These are phyloP conservation scores for Conticribra weissflogii DNA, from an alignment of 108 stramenopile species.

Conservation along the genomic window DNA sequence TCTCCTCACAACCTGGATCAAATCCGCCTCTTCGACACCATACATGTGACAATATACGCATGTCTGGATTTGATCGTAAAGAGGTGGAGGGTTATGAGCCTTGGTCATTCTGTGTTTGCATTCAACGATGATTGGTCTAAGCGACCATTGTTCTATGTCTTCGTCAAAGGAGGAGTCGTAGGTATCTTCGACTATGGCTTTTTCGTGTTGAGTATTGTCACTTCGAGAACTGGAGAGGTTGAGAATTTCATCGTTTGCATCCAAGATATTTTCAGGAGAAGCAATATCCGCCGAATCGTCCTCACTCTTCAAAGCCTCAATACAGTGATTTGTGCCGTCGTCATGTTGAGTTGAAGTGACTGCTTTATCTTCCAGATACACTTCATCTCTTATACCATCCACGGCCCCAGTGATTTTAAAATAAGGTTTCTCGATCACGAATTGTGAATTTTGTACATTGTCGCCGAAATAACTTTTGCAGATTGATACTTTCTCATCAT, in stretches of 20 bases:
- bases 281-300: too few relatives aligned
- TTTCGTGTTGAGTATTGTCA: too few relatives aligned
- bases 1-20: constrained; percentile 73
- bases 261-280: too few relatives aligned
- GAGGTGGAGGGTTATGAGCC: constrained; percentile 58
- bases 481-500: too few relatives aligned
- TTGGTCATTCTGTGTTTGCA: constrained; percentile 85
- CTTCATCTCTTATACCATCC: constrained; percentile 59
- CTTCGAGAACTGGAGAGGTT: too few relatives aligned
- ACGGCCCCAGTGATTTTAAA: constrained; percentile 49
- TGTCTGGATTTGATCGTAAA: constrained; percentile 86
- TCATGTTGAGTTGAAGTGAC: neutral
- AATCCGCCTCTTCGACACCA: constrained; percentile 63
- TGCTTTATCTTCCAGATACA: constrained; percentile 31
- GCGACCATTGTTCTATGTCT: constrained; percentile 51
- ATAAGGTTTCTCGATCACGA: constrained; percentile 19
- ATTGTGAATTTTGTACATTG: neutral
- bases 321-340: too few relatives aligned
- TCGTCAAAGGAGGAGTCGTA: constrained; percentile 40
- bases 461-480: too few relatives aligned
- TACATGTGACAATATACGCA: constrained; percentile 80
- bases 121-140: constrained; percentile 74
- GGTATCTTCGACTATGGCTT: neutral
- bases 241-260: too few relatives aligned
- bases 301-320: too few relatives aligned